Conservation (phyloP, 306 rosid genomes). For the Vigna nakashimae region DNA sequence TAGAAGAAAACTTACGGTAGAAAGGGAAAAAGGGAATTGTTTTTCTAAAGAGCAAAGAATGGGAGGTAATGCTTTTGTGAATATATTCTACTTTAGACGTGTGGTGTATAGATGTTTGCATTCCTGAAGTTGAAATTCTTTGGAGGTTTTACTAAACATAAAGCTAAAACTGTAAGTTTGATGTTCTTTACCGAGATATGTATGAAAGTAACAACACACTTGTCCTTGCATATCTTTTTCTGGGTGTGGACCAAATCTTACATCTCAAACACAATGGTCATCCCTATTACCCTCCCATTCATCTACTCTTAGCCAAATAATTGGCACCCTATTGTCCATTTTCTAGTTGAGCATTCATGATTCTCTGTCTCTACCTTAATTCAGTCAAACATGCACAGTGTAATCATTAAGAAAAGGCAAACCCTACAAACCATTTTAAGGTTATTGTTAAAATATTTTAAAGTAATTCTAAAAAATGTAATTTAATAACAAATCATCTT, state of each 20-base stretch:
- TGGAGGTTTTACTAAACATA: background rate
- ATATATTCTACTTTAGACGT: background rate
- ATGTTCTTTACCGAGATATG: background rate
- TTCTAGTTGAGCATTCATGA: background rate
- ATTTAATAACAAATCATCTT: no score
- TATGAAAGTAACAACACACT: background rate
- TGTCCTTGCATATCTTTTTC: background rate
- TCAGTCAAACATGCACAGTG: background rate
- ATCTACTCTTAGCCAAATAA: slow-evolving; percentile 3
- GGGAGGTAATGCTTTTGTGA: background rate
- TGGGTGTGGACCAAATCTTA: slow-evolving; percentile 3
- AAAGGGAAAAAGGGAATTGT: background rate
- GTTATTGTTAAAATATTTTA: no score
- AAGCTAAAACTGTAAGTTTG: background rate
- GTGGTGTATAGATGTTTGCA: background rate
- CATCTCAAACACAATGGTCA: background rate
- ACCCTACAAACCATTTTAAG: no score
- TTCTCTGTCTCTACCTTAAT: background rate
- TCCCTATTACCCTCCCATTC: background rate
- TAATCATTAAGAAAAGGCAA: no score
- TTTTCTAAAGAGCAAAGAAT: background rate
- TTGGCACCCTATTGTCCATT: background rate
- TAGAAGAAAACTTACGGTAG: no score
- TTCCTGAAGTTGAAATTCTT: background rate
- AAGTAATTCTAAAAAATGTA: no score